Base-by-base conservation (phyloP, 805 yeast genomes). In the Candida ovalis region DNA sequence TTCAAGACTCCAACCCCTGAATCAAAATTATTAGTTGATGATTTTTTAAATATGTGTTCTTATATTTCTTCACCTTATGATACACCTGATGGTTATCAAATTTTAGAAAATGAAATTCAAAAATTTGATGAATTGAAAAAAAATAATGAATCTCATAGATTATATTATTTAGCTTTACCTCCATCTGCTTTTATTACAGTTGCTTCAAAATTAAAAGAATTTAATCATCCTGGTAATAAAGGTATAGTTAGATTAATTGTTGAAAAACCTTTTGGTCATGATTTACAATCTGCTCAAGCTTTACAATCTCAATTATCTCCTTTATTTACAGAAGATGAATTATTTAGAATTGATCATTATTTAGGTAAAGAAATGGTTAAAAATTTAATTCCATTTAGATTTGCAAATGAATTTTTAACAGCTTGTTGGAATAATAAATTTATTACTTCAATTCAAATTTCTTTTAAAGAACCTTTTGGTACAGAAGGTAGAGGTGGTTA, bases 401-500 rank as follows among this genome's bases (percentile, higher is more conserved):
- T 94, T 63, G 96, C 96, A 58, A 94, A 94, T 72, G 84, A 84
- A 64, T 80, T 92, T 68, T 75, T 94, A 63, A 80, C 80, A 62
- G 88, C 96, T n/a, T 80, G 86, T 47, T 94, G 97, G 97, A 85
- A 86, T 73, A 83, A 76, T 65, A 78, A 86, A 54, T 85, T 79
- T 68, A 82, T 94, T 62, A 76, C 81, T 53, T 80, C 84, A 36
- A 83, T 94, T 53, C 97, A 92, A 74, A 82, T 94, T 57, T 80
- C 92, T 13, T 92, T 94, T 77, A 94, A 94, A 74, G 99, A 94
- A 73, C 88, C 94, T n/a, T 94, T 94, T 60, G 99, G 99, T 47
- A 94, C 99, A 37, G 97, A 94, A 72, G 99, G 99, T 48, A 82
- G 99, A 66, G 99, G 99, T 58, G 99, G 99, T 35, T 94, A 94